A percentile compares a stretch with the other conserved stretches of the same genome.
Conservation (phyloP, 768 basidiomycete genomes). For the Lentinus brumalis region DNA sequence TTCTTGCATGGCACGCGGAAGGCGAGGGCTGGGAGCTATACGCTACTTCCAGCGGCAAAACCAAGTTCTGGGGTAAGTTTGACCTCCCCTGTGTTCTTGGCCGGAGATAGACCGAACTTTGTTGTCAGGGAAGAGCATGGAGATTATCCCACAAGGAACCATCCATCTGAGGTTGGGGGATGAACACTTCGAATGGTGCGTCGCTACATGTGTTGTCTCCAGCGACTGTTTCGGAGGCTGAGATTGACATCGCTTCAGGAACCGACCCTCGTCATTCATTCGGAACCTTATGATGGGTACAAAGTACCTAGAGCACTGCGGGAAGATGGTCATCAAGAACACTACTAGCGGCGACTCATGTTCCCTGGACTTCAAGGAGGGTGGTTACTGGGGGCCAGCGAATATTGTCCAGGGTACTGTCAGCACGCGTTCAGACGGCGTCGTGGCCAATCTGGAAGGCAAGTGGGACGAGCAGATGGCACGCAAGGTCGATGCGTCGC, state of each 20-base stretch:
- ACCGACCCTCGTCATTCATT: slow-evolving; percentile 86
- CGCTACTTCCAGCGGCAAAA: slow-evolving; percentile 79
- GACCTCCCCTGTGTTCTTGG: slow-evolving; percentile 13
- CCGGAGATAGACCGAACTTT: slow-evolving; percentile 23
- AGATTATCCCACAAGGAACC: slow-evolving; percentile 79
- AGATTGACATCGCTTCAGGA: slow-evolving; percentile 47
- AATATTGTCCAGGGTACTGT: slow-evolving; percentile 72
- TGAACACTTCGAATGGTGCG: slow-evolving; percentile 74
- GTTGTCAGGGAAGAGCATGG: slow-evolving; percentile 77
- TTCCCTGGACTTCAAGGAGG: slow-evolving; percentile 83
- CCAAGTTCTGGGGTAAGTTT: slow-evolving; percentile 85
- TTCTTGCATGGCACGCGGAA: slow-evolving; percentile 85
- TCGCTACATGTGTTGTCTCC: not conserved
- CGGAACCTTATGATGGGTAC: slow-evolving; percentile 88
- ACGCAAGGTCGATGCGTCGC: slow-evolving; percentile 65
- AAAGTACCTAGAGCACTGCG: slow-evolving; percentile 86
- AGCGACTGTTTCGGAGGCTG: not conserved
- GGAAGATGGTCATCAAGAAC: slow-evolving; percentile 77
- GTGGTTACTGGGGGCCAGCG: slow-evolving; percentile 78
- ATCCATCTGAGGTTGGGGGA: slow-evolving; percentile 66
- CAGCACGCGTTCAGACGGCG: slow-evolving; percentile 52
- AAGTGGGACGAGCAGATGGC: slow-evolving; percentile 87
- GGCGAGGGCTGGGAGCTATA: slow-evolving; percentile 75
- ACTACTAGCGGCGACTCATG: slow-evolving; percentile 55
- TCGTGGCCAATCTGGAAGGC: slow-evolving; percentile 71